Evolutionary conservation across 1,284 basidiomycete species (phyloP).

Genomic region (Coniferiporia sulphurascens): DNA sequence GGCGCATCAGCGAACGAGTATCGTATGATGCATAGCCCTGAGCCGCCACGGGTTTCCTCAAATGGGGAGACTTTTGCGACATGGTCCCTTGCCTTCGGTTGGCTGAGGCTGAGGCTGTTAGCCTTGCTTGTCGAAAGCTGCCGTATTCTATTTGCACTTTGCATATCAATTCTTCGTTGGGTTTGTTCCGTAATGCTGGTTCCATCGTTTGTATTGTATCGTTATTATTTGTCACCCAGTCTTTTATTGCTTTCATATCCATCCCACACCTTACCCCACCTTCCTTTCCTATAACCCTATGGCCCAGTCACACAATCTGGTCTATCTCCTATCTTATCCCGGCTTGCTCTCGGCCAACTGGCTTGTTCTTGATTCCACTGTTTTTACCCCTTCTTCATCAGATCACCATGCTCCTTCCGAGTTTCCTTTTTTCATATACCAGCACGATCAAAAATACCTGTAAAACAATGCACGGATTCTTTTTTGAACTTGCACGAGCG

Average conservation of each 20-base stretch:
- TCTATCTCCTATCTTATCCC: too few species aligned
- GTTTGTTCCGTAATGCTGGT: not conserved
- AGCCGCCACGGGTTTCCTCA: too few species aligned
- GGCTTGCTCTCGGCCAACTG: too few species aligned
- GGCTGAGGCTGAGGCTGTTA: not conserved
- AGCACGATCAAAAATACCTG: constrained; percentile 12
- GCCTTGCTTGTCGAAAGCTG: not conserved
- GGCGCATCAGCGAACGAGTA: constrained; percentile 12
- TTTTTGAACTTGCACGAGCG: not conserved
- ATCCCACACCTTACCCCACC: not conserved
- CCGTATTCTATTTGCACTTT: not conserved
- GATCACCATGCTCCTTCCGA: too few species aligned
- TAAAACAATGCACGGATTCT: constrained; percentile 7
- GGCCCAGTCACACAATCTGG: too few species aligned
- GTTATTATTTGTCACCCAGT: constrained; percentile 11
- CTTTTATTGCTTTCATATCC: not conserved
- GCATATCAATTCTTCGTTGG: constrained; percentile 1
- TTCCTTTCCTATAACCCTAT: not conserved
- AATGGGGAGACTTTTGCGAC: too few species aligned
- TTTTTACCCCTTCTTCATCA: not conserved
- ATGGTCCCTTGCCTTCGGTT: not conserved
- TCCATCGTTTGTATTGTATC: constrained; percentile 11
- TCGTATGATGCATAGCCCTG: constrained; percentile 3
- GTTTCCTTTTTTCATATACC: constrained; percentile 10
- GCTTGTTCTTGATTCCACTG: not conserved